Base-by-base conservation (phyloP, 352 stramenopile species). In the Paralagenidium karlingii region DNA sequence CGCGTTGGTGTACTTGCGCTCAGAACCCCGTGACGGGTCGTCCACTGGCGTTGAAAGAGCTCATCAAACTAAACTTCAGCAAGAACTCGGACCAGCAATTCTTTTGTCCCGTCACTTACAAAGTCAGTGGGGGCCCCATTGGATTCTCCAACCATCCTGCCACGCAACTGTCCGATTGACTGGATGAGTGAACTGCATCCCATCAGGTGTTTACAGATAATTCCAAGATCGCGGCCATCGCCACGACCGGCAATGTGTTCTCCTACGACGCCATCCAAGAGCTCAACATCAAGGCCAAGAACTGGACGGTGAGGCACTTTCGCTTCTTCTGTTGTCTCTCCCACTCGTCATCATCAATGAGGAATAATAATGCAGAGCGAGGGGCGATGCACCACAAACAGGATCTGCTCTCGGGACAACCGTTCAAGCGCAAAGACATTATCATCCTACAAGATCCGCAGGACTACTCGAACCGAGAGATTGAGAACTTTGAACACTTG, bases 241-340 rank as follows among this genome's bases (percentile, higher is more conserved):
- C 68, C 12, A 69, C 75, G 3, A 89, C 74, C 7, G 74, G 76
- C n/a, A 98, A 99, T 61, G 95, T 99, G 10, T 99, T 95, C 48
- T 83, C 82, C 22, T 97, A 96, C 43, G 93, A 99, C 34, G 94
- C 94, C 5, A 82, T 99, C 37, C 66, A 97, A 27, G 96, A 99
- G 61, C 82, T 99, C 18, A 99, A 99, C 63, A 78, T 98, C 53
- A 98, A 98, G 60, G 48, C 87, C 5, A 98, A 98, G 58, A 98
- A 97, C 68, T 98, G 87, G 65, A 75, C 75, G 34, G 74, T 87
- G 25, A 24, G 53, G 21, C 24, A 58, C 38, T 3, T 13, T 34
- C 24, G 7, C 6, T 47, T 39, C 38, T 15, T 55, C 25, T 45
- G 19, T 32, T 24, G 4, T 44, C 24, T 4, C 18, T 19, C n/a